A percentile compares a stretch with the other conserved stretches of the same genome.
These are phyloP conservation scores for Mycena latifolia DNA, from an alignment of 768 basidiomycete genomes.

Conservation along the genomic window DNA sequence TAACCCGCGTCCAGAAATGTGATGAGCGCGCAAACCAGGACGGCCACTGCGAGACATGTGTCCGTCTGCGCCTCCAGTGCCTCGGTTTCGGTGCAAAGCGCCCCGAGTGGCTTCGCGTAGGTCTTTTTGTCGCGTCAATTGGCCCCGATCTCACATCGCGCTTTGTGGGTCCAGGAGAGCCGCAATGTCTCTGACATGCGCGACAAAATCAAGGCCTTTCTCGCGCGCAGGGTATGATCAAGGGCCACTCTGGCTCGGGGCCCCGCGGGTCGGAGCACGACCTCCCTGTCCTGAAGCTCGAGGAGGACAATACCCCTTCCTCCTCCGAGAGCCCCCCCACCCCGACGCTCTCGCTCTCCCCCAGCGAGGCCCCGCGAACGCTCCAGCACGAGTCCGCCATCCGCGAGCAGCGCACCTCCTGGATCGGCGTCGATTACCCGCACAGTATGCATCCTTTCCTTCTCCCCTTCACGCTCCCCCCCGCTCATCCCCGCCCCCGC, in stretches of 20 bases:
- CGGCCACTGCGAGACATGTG: constrained; percentile 81
- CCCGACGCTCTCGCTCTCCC: constrained; percentile 38
- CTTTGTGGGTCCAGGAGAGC: constrained; percentile 75
- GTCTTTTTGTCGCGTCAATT: constrained; percentile 43
- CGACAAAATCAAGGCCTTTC: constrained; percentile 83
- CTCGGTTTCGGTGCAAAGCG: constrained; percentile 89
- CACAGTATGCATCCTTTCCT: constrained; percentile 26
- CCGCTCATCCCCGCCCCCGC: background rate
- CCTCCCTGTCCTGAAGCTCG: constrained; percentile 66
- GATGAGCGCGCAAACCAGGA: constrained; percentile 76
- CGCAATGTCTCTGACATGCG: constrained; percentile 76
- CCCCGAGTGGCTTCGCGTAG: constrained; percentile 86
- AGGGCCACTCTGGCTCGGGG: constrained; percentile 83
- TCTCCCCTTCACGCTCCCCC: background rate
- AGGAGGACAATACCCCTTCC: constrained; percentile 54
- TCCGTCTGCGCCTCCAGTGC: constrained; percentile 85
- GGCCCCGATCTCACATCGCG: background rate
- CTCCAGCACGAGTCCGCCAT: constrained; percentile 37
- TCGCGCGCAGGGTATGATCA: constrained; percentile 90
- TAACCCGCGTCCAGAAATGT: constrained; percentile 71
- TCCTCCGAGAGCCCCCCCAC: constrained; percentile 58
- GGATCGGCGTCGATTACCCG: constrained; percentile 14
- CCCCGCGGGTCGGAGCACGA: constrained; percentile 70
- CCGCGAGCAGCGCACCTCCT: constrained; percentile 32
- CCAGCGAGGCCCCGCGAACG: constrained; percentile 30